phyloP scores from a whole-genome alignment of 2,329 filamentous ascomycete species.

The Colletotrichum orbiculare region DNA sequence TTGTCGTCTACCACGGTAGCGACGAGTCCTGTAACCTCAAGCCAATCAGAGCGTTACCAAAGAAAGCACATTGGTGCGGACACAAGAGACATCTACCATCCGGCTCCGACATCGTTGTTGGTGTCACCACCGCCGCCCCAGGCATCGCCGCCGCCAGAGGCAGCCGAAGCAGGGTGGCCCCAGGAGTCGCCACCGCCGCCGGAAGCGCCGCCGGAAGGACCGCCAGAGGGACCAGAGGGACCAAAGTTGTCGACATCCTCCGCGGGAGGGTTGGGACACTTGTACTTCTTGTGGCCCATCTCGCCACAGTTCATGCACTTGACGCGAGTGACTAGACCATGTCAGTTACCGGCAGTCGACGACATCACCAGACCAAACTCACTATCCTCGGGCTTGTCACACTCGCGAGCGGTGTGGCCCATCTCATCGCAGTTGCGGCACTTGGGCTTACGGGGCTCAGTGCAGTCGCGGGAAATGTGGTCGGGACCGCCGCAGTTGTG shows the following conservation, averaged over 20 bases:
- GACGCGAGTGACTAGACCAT: slow-evolving; percentile 58
- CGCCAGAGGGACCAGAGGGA: background rate
- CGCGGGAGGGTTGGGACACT: slow-evolving; percentile 49
- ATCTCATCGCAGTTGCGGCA: slow-evolving; percentile 71
- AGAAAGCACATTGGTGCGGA: background rate
- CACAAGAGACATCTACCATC: slow-evolving; percentile 26
- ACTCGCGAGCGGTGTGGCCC: slow-evolving; percentile 73
- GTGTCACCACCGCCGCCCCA: slow-evolving; percentile 2
- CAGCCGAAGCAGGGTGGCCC: slow-evolving; percentile 9
- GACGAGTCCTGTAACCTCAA: slow-evolving; percentile 31
- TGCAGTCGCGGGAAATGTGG: slow-evolving; percentile 65
- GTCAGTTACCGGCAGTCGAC: slow-evolving; percentile 38
- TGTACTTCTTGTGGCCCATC: slow-evolving; percentile 56
- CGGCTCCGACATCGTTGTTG: slow-evolving; percentile 2
- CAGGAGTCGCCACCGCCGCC: slow-evolving; percentile 20
- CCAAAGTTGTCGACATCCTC: slow-evolving; percentile 41
- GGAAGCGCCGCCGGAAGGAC: slow-evolving; percentile 22
- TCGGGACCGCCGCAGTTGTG: slow-evolving; percentile 74
- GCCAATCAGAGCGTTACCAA: slow-evolving; percentile 20
- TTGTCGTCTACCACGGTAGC: slow-evolving; percentile 29
- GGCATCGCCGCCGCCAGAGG: slow-evolving; percentile 12
- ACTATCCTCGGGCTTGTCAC: slow-evolving; percentile 68
- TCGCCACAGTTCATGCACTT: slow-evolving; percentile 69
- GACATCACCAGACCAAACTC: slow-evolving; percentile 40
- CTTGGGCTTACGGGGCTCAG: slow-evolving; percentile 58